Evolutionary conservation across 768 basidiomycete genomes (phyloP), one percentile per base, ranked within the genome.

Genomic region (Asterophora lycoperdoides): DNA sequence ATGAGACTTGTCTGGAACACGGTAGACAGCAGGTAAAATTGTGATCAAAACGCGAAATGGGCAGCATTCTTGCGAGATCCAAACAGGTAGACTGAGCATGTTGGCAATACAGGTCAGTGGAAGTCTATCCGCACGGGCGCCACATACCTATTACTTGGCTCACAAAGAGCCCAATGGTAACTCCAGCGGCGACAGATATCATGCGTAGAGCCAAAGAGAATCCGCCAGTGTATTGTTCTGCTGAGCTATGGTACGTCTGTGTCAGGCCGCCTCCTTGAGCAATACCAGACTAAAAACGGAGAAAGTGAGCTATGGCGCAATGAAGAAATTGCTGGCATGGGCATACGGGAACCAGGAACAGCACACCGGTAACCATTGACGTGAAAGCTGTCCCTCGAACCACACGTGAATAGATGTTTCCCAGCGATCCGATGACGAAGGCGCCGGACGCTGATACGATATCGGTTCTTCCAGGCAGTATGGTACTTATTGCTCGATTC

Each of bases 321-420:
- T 23, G 6, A 36, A 19, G 14, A 14, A 17, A 28, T 15, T 11
- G 30, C 18, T 13, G 3, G 8, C 36, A 6, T 32, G 42, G 35
- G 69, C 87, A 64, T 63, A 92, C 91, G 40, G 91, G 90, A 9
- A 93, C 90, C 17, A 93, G 72, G 65, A 93, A 92, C 41, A 92
- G 67, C n/a, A 94, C 85, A n/a, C 88, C 87, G 2, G 90, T 87
- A n/a, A 92, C 86, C 87, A 92, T 93, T 9, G 85, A 81, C 0
- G 89, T 90, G 64, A 93, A 93, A 3, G 91, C 89, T 2, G 89
- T 91, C 44, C 89, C 89, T 23, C 82, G 74, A 49, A 83, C 72
- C 14, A 85, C 65, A 14, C 89, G 78, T 30, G 88, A 89, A 61
- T 90, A 91, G n/a, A 83, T 60, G 59, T 91, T 91, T 40, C 88